Percentiles rank a stretch among this genome's conserved stretches.
Conservation (phyloP, 805 yeast genomes). For the Metschnikowia koreensis region DNA sequence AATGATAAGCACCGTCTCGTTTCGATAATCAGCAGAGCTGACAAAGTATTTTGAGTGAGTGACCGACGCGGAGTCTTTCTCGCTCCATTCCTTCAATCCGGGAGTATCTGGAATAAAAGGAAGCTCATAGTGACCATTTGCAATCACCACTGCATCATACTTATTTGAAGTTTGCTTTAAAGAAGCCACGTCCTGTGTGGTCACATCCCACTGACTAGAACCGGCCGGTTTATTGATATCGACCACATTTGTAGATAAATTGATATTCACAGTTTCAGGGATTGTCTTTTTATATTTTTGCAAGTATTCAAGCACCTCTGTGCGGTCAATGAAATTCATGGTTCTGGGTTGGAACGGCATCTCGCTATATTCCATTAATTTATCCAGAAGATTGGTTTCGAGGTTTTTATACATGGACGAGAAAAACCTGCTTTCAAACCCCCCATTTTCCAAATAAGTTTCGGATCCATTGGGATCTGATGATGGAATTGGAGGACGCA, state of each 20-base stretch:
- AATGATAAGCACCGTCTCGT: slow-evolving; percentile 55
- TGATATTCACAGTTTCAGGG: slow-evolving; percentile 40
- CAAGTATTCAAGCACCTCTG: slow-evolving; percentile 62
- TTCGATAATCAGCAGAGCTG: slow-evolving; percentile 20
- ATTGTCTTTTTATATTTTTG: slow-evolving; percentile 47
- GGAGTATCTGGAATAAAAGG: slow-evolving; percentile 35
- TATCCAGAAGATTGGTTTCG: slow-evolving; percentile 21
- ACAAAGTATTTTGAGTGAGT: slow-evolving; percentile 36
- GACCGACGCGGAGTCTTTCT: slow-evolving; percentile 24
- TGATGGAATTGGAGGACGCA: slow-evolving; percentile 22
- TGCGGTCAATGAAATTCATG: slow-evolving; percentile 57
- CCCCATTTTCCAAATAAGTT: slow-evolving; percentile 7
- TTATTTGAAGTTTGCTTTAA: slow-evolving; percentile 16
- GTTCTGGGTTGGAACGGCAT: slow-evolving; percentile 46
- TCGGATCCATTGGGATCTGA: slow-evolving; percentile 21
- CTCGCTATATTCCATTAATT: slow-evolving; percentile 64
- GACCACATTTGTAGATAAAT: slow-evolving; percentile 27
- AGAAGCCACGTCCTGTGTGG: slow-evolving; percentile 5
- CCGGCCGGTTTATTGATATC: slow-evolving; percentile 16
- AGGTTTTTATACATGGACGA: slow-evolving; percentile 26
- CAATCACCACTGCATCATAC: slow-evolving; percentile 40
- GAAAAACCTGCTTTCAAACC: slow-evolving; percentile 10
- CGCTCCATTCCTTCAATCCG: slow-evolving; percentile 33
- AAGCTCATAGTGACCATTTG: slow-evolving; percentile 38
- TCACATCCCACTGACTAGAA: slow-evolving; percentile 10